Percentiles rank a stretch among this genome's conserved stretches.
Evolutionary conservation across 192 early-diverging fungal genomes (phyloP).

Genomic region (Rhizoclosmatium globosum): DNA sequence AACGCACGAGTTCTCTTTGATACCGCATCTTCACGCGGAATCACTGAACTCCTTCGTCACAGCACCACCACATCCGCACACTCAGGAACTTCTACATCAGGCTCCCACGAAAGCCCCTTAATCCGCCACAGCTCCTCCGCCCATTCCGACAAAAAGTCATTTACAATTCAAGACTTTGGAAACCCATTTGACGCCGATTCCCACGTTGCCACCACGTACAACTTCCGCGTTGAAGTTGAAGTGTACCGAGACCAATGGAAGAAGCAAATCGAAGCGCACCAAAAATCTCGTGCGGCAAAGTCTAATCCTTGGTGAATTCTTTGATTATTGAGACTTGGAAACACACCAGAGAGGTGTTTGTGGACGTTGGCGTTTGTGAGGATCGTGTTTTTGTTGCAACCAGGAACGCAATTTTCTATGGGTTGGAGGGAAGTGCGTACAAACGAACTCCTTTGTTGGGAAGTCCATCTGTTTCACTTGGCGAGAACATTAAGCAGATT

Average conservation of each 20-base stretch:
- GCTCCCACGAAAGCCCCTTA: background rate
- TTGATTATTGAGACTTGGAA: background rate
- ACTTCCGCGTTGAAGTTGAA: background rate
- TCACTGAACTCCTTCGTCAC: background rate
- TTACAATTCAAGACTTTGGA: background rate
- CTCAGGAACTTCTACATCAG: slow-evolving; percentile 33
- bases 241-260: slow-evolving; percentile 20
- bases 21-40: background rate
- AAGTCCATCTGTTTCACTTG: background rate
- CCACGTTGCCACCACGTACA: background rate
- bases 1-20: background rate
- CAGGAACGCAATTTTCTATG: background rate
- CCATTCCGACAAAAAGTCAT: slow-evolving; percentile 7
- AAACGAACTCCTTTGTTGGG: background rate
- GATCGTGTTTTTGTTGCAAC: background rate
- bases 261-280: slow-evolving; percentile 23
- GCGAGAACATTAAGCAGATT: slow-evolving; percentile 83
- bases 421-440: background rate
- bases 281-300: background rate
- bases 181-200: background rate
- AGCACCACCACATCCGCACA: background rate
- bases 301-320: background rate
- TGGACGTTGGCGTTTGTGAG: background rate
- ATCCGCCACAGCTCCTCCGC: background rate
- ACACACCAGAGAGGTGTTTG: too few species aligned